phyloP scores from a whole-genome alignment of 176 grass and related monocot species.

The Oryza meyeriana region DNA sequence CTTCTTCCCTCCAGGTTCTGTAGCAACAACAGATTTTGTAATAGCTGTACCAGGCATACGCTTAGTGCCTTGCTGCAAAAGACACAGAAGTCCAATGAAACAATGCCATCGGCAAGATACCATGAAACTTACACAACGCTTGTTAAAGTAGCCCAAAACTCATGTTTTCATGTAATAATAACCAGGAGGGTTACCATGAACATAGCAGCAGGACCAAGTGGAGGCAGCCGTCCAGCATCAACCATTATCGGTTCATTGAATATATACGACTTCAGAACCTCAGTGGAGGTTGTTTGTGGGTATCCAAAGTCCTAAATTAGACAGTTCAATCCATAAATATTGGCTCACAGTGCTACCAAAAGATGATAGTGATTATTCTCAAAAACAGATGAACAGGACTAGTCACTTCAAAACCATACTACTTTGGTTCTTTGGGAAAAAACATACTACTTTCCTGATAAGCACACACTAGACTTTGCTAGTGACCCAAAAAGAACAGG shows the following conservation, averaged over 20 bases:
- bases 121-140: not conserved
- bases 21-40: constrained; percentile 98
- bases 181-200: constrained; percentile 74
- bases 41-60: constrained; percentile 98
- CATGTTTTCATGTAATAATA: constrained; percentile 2
- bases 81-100: constrained; percentile 36
- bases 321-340: constrained; percentile 33
- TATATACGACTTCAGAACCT: constrained; percentile 91
- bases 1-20: constrained; percentile 85
- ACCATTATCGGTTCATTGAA: constrained; percentile 99
- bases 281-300: constrained; percentile 97
- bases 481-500: not conserved
- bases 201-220: constrained; percentile 95
- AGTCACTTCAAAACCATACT: not conserved
- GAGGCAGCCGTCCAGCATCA: constrained; percentile 82
- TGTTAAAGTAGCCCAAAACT: constrained; percentile 11
- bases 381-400: constrained; percentile 10
- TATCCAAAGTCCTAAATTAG: constrained; percentile 88
- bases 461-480: not conserved
- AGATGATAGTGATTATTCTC: not conserved
- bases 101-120: constrained; percentile 14
- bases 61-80: constrained; percentile 94
- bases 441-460: not conserved
- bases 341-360: not conserved
- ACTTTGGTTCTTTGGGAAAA: too few relatives aligned